Percentiles rank a stretch among this genome's conserved stretches.
phyloP scores from a whole-genome alignment of 768 basidiomycete species.

The Tricholoma sp. region DNA sequence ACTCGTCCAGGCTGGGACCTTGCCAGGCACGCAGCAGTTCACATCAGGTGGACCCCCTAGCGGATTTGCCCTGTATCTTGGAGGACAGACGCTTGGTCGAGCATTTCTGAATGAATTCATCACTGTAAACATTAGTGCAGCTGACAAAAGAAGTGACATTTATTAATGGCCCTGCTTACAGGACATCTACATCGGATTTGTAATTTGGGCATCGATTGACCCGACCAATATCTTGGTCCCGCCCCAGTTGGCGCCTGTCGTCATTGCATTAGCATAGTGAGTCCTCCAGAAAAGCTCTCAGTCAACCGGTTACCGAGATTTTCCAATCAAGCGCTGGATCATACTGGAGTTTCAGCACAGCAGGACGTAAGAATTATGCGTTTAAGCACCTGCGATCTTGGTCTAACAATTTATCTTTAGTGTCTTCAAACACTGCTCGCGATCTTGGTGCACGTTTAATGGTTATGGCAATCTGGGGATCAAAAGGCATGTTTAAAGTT shows the following conservation, averaged over 20 bases:
- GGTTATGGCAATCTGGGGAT: slow-evolving; percentile 58
- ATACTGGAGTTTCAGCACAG: slow-evolving; percentile 51
- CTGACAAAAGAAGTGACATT: too few relatives aligned
- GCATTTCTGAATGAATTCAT: slow-evolving; percentile 56
- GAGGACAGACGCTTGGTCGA: slow-evolving; percentile 39
- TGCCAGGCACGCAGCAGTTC: slow-evolving; percentile 24
- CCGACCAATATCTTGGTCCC: slow-evolving; percentile 56
- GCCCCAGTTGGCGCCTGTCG: slow-evolving; percentile 45
- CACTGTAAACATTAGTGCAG: slow-evolving; percentile 31
- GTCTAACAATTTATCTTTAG: slow-evolving; percentile 17
- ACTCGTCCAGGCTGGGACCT: slow-evolving; percentile 17
- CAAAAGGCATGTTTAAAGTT: slow-evolving; percentile 21
- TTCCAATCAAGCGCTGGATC: too few relatives aligned
- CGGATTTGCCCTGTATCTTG: slow-evolving; percentile 48
- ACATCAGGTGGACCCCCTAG: slow-evolving; percentile 42
- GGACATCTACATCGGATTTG: slow-evolving; percentile 45
- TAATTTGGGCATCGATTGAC: slow-evolving; percentile 50
- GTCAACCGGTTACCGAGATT: too few relatives aligned
- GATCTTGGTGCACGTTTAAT: slow-evolving; percentile 64
- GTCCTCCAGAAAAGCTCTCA: slow-evolving; percentile 13
- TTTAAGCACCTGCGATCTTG: background rate
- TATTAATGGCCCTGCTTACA: slow-evolving; percentile 7
- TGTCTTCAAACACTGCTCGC: slow-evolving; percentile 63
- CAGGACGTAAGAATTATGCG: slow-evolving; percentile 33
- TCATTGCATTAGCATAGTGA: slow-evolving; percentile 58